Percentiles rank a stretch among this genome's conserved stretches.
phyloP scores from a whole-genome alignment of 495 filamentous ascomycete genomes.

The Schizothecium vesticola region DNA sequence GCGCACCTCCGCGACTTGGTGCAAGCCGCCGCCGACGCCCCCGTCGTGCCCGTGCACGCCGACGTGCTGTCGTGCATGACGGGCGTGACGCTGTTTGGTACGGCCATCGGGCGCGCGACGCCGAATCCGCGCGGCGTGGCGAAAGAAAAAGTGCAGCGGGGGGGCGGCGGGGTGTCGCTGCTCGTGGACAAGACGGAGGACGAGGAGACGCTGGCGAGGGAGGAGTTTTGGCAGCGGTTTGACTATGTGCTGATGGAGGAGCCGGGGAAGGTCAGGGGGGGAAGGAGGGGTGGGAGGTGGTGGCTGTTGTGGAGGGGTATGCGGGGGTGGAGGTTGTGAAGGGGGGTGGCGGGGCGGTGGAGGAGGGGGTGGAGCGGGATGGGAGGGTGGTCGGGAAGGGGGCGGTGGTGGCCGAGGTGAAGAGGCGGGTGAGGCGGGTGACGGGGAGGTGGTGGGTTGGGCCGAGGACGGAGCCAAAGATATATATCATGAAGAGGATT shows the following conservation, averaged over 20 bases:
- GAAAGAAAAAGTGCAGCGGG: background rate
- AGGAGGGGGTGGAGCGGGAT: conserved; percentile 21
- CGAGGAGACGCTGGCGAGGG: conserved; percentile 46
- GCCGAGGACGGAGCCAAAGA: conserved; percentile 52
- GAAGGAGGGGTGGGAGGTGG: conserved; percentile 65
- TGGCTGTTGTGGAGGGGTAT: conserved; percentile 65
- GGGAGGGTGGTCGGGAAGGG: conserved; percentile 30
- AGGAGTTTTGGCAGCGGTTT: conserved; percentile 73
- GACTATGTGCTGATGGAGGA: conserved; percentile 76
- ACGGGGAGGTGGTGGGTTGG: conserved; percentile 62
- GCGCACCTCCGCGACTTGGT: conserved; percentile 50
- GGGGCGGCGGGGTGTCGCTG: conserved; percentile 22
- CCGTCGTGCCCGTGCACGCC: conserved; percentile 57
- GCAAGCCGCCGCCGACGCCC: conserved; percentile 21
- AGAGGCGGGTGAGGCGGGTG: conserved; percentile 27
- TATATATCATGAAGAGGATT: conserved; percentile 52
- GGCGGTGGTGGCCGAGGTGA: conserved; percentile 23
- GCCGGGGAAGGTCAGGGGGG: conserved; percentile 50
- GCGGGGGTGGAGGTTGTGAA: conserved; percentile 61
- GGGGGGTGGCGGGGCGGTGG: conserved; percentile 30
- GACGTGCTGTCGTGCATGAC: conserved; percentile 91
- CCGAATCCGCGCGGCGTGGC: conserved; percentile 1
- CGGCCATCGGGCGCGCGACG: conserved; percentile 15
- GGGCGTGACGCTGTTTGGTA: conserved; percentile 80
- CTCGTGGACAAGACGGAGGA: conserved; percentile 62